Evolutionary conservation across 495 filamentous ascomycete genomes (phyloP).

Genomic region (Neurospora sp.): DNA sequence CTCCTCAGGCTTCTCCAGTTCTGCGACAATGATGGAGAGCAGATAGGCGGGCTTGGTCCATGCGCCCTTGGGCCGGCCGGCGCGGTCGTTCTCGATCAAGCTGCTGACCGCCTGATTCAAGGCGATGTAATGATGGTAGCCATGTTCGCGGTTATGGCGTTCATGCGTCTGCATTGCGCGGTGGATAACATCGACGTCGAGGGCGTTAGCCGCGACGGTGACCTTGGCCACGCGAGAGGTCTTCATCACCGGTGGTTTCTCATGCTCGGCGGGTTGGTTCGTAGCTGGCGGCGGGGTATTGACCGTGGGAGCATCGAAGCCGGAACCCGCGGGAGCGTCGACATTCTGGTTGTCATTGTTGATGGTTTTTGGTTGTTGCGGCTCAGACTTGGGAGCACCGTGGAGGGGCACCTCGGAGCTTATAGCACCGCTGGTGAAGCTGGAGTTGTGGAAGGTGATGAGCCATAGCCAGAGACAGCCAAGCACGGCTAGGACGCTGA

Average conservation of each 20-base stretch:
- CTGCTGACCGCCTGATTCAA: slow-evolving; percentile 13
- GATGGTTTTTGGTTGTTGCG: not conserved
- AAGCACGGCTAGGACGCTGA: slow-evolving; percentile 5
- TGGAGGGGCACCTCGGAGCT: not conserved
- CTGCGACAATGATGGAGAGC: slow-evolving; percentile 35
- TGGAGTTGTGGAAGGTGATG: slow-evolving; percentile 2
- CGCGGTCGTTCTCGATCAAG: slow-evolving; percentile 14
- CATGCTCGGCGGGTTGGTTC: not conserved
- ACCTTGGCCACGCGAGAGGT: slow-evolving; percentile 13
- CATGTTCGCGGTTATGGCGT: slow-evolving; percentile 14
- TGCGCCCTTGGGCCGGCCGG: slow-evolving; percentile 11
- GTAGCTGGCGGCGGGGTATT: not conserved
- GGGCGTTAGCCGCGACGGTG: slow-evolving; percentile 16
- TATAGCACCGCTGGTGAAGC: slow-evolving; percentile 1
- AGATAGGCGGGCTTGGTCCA: slow-evolving; percentile 44
- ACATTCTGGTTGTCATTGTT: not conserved
- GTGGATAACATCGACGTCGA: slow-evolving; percentile 11
- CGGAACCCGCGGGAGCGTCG: not conserved
- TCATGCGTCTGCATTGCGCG: slow-evolving; percentile 14
- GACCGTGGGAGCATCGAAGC: not conserved
- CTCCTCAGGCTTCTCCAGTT: slow-evolving; percentile 37
- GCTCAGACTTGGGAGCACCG: not conserved
- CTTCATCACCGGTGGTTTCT: not conserved
- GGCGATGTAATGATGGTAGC: slow-evolving; percentile 17
- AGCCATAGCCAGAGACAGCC: slow-evolving; percentile 8